Base-by-base conservation (phyloP, 1,284 basidiomycete genomes). In the Cutaneotrichosporon arboriforme region DNA sequence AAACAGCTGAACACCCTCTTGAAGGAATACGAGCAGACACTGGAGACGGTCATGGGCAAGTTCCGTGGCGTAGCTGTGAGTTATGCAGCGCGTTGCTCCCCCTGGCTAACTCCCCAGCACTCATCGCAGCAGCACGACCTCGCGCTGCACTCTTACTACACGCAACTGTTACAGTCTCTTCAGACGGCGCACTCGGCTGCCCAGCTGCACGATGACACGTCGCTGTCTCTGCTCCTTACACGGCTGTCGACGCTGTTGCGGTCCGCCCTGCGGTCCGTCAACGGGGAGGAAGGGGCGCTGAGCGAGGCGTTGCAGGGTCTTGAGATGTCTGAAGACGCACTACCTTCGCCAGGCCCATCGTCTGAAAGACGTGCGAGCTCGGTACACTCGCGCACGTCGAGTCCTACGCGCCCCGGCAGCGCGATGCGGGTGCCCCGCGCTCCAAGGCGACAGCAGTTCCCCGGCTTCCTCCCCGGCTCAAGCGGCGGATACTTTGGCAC, bases 31-130 rank as follows among this genome's bases (percentile, higher is more conserved):
- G 94, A 98, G 73, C 80, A 81, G 57, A 97, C 93, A 1, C 82
- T 98, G 76, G 93, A 97, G 68, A 91, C 85, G 34, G 88, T 98
- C 69, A 97, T 98, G 94, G 78, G 83, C 54, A 97, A 97, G 76
- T 97, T 97, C 72, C 82, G 93, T 49, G 86, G 86, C 58, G 88
- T 97, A 67, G 84, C 91, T 17, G 92, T 96, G 70, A 68, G 90
- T 82, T 4, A n/a, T 3, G 5, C 10, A 8, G 10, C 14, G 13
- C n/a, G n/a, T n/a, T n/a, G n/a, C 4, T 12, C 18, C 8, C n/a
- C 9, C 4, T 3, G 8, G 34, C 57, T 59, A 20, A 59, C 49
- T 31, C 5, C 20, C n/a, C 69, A 97, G 88, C 79, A 88, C 62
- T 88, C 94, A 15, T 90, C 91, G 0, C 90, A 94, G 68, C 86